Evolutionary conservation across 2,329 filamentous ascomycete genomes (phyloP), one percentile per base, ranked within the genome.

Genomic region (Paraconiothyrium sp.): DNA sequence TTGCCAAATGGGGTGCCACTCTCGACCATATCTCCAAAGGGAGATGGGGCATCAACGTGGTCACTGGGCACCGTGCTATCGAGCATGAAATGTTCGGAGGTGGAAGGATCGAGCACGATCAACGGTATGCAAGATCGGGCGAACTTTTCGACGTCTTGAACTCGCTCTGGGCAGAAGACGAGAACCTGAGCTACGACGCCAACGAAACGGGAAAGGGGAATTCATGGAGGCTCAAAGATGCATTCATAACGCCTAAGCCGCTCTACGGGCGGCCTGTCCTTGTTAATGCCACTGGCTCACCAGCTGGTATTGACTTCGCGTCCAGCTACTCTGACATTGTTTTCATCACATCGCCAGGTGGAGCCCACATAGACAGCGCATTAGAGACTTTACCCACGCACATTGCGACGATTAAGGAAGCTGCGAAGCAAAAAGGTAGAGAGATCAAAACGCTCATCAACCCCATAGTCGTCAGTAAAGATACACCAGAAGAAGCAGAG

Each of bases 121-220:
- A 48, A 11, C 22, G 46, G 11, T 48, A 48, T 32, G 22, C 46
- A 48, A 27, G 46, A 48, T 6, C 46, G 7, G 46, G 46, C 4
- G 46, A 48, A 32, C 46, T 48, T 22, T 48, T 48, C 11, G 46
- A 48, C 46, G 46, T 48, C 24, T 14, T 48, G 13, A 48, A 48
- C 46, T 48, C 46, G 46, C 46, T 48, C 20, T 48, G 46, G 46
- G 46, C 46, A 32, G 46, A 48, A 30, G 46, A 48, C 46, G 46
- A 48, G 24, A 48, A 48, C 16, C 46, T 48, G 22, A 48, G 46
- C 24, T 48, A 48, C 14, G 46, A 48, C 20, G 46, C 46, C 9
- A 30, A 30, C 20, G 46, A 48, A 11, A 32, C 46, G 1, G 46
- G 46, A 27, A 48, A 48, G 16, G 46, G 46, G 11, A 48, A 48